Conservation (phyloP, 495 filamentous ascomycete genomes). For the Clohesyomyces aquaticus region DNA sequence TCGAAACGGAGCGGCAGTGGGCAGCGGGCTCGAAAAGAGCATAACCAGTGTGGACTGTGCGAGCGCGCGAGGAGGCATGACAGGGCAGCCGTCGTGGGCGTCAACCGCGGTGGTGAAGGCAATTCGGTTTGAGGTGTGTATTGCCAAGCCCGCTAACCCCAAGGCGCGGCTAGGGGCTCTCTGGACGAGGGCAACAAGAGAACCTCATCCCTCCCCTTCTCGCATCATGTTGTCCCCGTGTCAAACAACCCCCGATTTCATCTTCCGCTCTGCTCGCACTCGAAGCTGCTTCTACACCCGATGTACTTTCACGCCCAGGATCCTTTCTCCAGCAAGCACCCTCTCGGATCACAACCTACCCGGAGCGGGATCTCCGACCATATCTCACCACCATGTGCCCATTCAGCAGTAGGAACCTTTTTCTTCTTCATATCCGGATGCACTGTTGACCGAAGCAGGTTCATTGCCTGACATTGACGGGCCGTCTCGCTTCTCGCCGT, state of each 20-base stretch:
- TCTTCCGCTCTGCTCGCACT: conserved; percentile 16
- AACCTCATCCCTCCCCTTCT: neutral
- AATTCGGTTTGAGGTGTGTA: too few species aligned
- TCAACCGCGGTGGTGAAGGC: too few species aligned
- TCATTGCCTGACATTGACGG: conserved; percentile 28
- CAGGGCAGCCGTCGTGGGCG: too few species aligned
- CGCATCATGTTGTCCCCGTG: neutral
- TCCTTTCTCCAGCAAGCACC: neutral
- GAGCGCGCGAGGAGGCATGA: too few species aligned
- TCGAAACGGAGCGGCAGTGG: too few species aligned
- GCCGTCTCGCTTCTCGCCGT: conserved; percentile 20
- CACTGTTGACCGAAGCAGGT: conserved; percentile 17
- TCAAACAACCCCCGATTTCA: conserved; percentile 37
- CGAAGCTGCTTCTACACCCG: neutral
- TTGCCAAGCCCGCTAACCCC: too few species aligned
- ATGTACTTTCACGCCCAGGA: conserved; percentile 13
- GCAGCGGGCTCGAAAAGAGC: too few species aligned
- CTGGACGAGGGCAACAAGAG: too few species aligned
- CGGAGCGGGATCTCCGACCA: conserved; percentile 33
- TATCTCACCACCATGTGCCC: conserved; percentile 26
- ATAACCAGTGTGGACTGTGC: too few species aligned
- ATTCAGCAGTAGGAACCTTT: conserved; percentile 24
- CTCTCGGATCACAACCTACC: conserved; percentile 22
- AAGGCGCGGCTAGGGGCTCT: too few species aligned
- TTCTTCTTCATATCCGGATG: neutral